These are phyloP conservation scores for Pestalotiopsis sp. DNA, from an alignment of 2,329 filamentous ascomycete species.

Conservation along the genomic window DNA sequence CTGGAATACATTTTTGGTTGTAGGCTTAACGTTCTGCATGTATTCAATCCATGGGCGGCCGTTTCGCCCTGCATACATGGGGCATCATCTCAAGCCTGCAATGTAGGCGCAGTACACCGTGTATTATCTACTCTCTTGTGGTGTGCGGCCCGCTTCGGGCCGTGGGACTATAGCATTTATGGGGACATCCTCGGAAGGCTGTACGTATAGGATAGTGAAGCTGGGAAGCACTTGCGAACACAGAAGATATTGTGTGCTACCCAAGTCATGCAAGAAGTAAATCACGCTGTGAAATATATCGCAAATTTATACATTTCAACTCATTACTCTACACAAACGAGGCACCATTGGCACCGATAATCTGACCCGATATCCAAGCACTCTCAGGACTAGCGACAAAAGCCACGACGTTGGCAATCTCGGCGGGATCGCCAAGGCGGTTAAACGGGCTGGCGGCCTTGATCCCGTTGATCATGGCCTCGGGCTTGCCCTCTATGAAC, in stretches of 20 bases:
- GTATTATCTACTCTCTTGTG: neutral
- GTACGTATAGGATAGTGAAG: too few species aligned
- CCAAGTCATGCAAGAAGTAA: neutral
- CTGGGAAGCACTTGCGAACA: too few species aligned
- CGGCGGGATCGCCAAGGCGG: conserved; percentile 49
- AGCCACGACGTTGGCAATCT: conserved; percentile 48
- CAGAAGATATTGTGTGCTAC: too few species aligned
- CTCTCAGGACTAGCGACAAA: conserved; percentile 41
- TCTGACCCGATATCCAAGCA: conserved; percentile 50
- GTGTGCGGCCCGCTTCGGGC: neutral
- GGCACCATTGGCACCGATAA: conserved; percentile 46
- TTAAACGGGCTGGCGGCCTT: conserved; percentile 43
- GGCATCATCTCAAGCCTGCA: too few species aligned
- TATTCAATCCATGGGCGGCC: too few species aligned
- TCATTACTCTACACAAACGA: neutral
- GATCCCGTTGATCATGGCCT: conserved; percentile 46
- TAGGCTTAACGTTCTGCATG: too few species aligned
- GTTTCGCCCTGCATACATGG: too few species aligned
- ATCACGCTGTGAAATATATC: too few species aligned
- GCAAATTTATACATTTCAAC: neutral
- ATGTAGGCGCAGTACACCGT: neutral
- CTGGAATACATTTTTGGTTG: too few species aligned
- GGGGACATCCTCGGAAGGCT: neutral
- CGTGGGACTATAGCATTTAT: neutral
- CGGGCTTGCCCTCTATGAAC: conserved; percentile 53